Percentiles rank a stretch among this genome's conserved stretches.
Evolutionary conservation across 257 asterid genomes (phyloP).

Genomic region (Salvia hispanica): DNA sequence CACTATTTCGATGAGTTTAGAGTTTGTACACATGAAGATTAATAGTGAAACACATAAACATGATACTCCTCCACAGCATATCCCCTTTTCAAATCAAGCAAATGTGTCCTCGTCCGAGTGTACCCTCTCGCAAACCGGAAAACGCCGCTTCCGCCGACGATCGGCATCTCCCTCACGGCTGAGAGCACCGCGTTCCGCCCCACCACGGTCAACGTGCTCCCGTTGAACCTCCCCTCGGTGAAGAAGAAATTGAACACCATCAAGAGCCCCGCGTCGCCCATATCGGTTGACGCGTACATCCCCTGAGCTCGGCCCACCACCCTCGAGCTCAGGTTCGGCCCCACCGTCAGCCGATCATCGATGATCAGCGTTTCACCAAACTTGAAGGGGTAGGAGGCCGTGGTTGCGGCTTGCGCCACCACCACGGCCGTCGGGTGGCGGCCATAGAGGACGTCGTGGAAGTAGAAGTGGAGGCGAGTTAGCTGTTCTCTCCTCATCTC

Average conservation of each 20-base stretch:
- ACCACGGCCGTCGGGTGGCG: slow-evolving; percentile 38
- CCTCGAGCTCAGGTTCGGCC: slow-evolving; percentile 35
- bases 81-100: slow-evolving; percentile 23
- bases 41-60: slow-evolving; percentile 49
- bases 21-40: not conserved
- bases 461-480: slow-evolving; percentile 49
- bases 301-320: slow-evolving; percentile 51
- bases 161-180: slow-evolving; percentile 48
- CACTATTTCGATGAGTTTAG: too few species aligned
- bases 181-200: slow-evolving; percentile 40
- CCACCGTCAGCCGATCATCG: slow-evolving; percentile 44
- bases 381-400: slow-evolving; percentile 41
- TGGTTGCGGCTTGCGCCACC: slow-evolving; percentile 39
- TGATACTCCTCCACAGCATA: slow-evolving; percentile 51
- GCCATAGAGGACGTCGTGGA: slow-evolving; percentile 48
- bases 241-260: slow-evolving; percentile 43
- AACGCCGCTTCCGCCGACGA: slow-evolving; percentile 53
- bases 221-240: slow-evolving; percentile 42
- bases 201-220: slow-evolving; percentile 43
- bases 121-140: slow-evolving; percentile 48
- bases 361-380: slow-evolving; percentile 39
- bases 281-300: slow-evolving; percentile 42
- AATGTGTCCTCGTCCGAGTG: slow-evolving; percentile 41
- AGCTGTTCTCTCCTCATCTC: slow-evolving; percentile 38
- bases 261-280: slow-evolving; percentile 30